Evolutionary conservation across 345 rosid species (phyloP), one percentile per base, ranked within the genome.

Genomic region (Populus alba): DNA sequence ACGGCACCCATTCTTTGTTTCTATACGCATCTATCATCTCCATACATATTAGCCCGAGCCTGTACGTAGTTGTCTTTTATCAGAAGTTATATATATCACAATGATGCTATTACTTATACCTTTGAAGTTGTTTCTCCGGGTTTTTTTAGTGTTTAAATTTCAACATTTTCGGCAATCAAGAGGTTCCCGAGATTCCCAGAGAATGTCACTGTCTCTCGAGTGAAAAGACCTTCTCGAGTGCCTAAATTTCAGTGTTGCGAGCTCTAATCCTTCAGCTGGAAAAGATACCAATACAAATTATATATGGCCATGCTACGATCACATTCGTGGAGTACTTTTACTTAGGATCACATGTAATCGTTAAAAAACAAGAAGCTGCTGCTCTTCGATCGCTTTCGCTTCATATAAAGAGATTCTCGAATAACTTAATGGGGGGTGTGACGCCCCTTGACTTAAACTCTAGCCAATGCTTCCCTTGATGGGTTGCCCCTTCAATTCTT

Each of bases 61-160:
- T 23, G 10, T 27, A 27, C 27, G 27, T 29, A n/a, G 17, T 27
- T 43, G 68, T 69, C 80, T 25, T 41, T 55, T 5, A 66, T 61
- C 75, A 57, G 8, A 67, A 17, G 59, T 65, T 72, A 66, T 33
- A 63, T 17, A 3, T 23, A 23, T 3, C 41, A 25, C 39, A 38
- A n/a, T 8, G 33, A 4, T 6, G 20, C 68, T 77, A 10, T 72
- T 61, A 77, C 75, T 75, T 83, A 45, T 51, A 49, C 77, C 22
- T 45, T 67, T 75, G 8, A 68, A 68, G 29, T 47, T 75, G 31
- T 38, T 63, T 15, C 41, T 43, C 76, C 76, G 79, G 66, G 66
- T 68, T 73, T 76, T 75, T 35, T 10, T 8, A 7, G 0, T 51
- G 65, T 6, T 12, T 71, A 47, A 7, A 53, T 66, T 65, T 78